These are phyloP conservation scores for Trapa bicornis DNA, from an alignment of 345 rosid species.

Conservation along the genomic window DNA sequence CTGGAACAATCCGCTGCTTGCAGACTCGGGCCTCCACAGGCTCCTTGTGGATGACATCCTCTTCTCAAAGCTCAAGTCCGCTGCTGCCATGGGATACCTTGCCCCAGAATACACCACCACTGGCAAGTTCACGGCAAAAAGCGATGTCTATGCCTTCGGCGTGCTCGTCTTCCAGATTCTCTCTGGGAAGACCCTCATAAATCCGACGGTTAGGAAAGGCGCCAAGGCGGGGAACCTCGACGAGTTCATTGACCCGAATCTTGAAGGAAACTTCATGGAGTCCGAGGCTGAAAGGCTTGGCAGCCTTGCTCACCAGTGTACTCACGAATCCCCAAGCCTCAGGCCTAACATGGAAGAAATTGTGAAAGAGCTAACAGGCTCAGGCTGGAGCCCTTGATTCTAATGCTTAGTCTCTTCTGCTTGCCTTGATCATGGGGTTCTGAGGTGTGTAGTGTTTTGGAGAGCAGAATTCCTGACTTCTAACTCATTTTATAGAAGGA, in stretches of 20 bases:
- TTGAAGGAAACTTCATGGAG: slow-evolving; percentile 40
- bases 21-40: slow-evolving; percentile 76
- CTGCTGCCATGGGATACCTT: slow-evolving; percentile 97
- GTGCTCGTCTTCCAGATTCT: slow-evolving; percentile 63
- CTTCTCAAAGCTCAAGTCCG: slow-evolving; percentile 79
- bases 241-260: slow-evolving; percentile 58
- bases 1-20: slow-evolving; percentile 55
- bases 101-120: slow-evolving; percentile 91
- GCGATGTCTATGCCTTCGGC: slow-evolving; percentile 82
- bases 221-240: slow-evolving; percentile 42
- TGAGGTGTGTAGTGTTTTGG: background rate
- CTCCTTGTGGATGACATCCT: slow-evolving; percentile 82
- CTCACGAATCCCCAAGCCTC: slow-evolving; percentile 50
- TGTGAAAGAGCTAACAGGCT: slow-evolving; percentile 43
- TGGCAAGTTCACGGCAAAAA: slow-evolving; percentile 82
- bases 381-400: slow-evolving; percentile 17
- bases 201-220: slow-evolving; percentile 31
- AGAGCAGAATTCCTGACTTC: background rate
- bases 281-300: slow-evolving; percentile 49
- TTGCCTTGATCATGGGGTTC: background rate
- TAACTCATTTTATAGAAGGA: no score
- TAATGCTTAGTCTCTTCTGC: background rate
- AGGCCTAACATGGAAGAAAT: slow-evolving; percentile 68
- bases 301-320: slow-evolving; percentile 55
- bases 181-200: slow-evolving; percentile 51